Evolutionary conservation across 2,329 filamentous ascomycete genomes (phyloP).

Genomic region (Fusarium pilosicola): DNA sequence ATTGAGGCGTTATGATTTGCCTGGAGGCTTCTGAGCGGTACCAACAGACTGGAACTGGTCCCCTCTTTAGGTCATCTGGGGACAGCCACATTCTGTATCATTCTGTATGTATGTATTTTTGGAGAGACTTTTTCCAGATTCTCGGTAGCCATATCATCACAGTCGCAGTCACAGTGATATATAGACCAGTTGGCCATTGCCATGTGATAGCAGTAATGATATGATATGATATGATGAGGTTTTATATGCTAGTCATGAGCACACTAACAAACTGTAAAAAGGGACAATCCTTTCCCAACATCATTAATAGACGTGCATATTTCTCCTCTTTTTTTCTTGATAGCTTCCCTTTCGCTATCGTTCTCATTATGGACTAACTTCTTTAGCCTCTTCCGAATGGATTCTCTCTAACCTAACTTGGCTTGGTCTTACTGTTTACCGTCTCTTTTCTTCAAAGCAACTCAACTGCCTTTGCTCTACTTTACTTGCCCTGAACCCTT

Average conservation of each 20-base stretch:
- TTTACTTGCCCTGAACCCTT: background rate
- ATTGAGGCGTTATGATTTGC: conserved; percentile 10
- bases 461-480: background rate
- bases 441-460: conserved; percentile 6
- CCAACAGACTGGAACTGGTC: conserved; percentile 23
- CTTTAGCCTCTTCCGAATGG: background rate
- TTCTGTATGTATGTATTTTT: background rate
- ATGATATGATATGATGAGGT: background rate
- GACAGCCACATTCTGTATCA: conserved; percentile 7
- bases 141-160: conserved; percentile 2
- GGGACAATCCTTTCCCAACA: background rate
- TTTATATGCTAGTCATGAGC: background rate
- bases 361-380: background rate
- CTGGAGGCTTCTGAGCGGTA: background rate
- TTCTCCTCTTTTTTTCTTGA: conserved; percentile 23
- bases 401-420: conserved; percentile 3
- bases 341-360: background rate
- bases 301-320: background rate
- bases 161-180: background rate
- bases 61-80: conserved; percentile 3
- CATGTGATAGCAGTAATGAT: background rate
- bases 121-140: background rate
- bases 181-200: background rate
- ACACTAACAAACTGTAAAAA: background rate
- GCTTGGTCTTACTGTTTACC: conserved; percentile 5